These are phyloP conservation scores for Trametes elegans DNA, from an alignment of 768 basidiomycete species.

Conservation along the genomic window DNA sequence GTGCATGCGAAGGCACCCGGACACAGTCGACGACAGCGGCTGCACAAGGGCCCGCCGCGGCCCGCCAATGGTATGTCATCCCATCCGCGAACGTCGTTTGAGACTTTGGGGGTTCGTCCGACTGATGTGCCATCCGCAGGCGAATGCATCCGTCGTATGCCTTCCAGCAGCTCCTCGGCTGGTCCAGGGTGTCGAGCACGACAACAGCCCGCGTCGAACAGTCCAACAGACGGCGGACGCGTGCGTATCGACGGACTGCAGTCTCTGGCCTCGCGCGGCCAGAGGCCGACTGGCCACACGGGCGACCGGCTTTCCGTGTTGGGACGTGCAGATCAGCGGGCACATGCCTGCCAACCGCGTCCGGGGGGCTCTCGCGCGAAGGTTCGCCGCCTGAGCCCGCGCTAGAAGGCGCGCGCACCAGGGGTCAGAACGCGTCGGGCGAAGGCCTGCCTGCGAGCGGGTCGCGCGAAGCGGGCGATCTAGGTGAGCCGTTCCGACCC, in stretches of 20 bases:
- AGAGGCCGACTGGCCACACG: neutral
- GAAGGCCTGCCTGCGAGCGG: neutral
- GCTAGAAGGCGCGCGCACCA: constrained; percentile 5
- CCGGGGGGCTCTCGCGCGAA: constrained; percentile 1
- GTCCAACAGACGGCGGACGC: no score
- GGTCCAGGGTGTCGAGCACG: neutral
- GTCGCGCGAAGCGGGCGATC: neutral
- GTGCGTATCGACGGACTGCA: neutral
- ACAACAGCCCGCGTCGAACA: neutral
- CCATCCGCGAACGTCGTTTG: neutral
- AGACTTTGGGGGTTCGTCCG: neutral
- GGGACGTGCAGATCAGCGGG: constrained; percentile 4
- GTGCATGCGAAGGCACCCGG: neutral
- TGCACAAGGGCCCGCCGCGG: neutral
- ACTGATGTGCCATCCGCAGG: neutral
- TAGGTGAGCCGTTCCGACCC: neutral
- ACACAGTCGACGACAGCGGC: constrained; percentile 1
- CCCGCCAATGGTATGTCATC: neutral
- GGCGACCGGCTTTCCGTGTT: neutral
- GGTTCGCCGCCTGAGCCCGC: neutral
- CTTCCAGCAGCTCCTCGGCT: neutral
- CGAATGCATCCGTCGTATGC: neutral
- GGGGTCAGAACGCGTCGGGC: constrained; percentile 1
- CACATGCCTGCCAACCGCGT: constrained; percentile 1
- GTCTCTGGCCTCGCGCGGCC: neutral